These are phyloP conservation scores for Cladophialophora bantiana DNA, from an alignment of 2,329 filamentous ascomycete genomes.

Conservation along the genomic window DNA sequence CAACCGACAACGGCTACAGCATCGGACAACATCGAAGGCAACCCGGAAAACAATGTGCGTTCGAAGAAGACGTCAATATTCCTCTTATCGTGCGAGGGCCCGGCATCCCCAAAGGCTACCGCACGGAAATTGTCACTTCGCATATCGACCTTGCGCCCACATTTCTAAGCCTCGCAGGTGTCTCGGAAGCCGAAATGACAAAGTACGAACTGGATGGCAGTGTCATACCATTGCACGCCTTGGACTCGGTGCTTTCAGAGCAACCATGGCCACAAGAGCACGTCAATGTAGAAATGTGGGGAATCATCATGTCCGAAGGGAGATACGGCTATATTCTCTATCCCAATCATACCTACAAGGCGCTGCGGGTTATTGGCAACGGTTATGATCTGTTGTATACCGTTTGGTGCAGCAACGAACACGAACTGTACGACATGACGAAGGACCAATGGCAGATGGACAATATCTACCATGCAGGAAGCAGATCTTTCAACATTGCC, in stretches of 20 bases:
- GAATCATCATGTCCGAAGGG: conserved; percentile 46
- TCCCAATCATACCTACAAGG: conserved; percentile 48
- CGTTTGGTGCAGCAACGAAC: conserved; percentile 52
- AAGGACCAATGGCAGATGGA: conserved; percentile 48
- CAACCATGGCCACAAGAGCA: conserved; percentile 57
- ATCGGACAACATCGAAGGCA: conserved; percentile 66
- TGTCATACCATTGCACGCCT: conserved; percentile 53
- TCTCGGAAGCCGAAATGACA: conserved; percentile 31
- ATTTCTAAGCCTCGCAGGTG: conserved; percentile 50
- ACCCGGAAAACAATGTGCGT: conserved; percentile 65
- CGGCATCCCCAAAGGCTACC: conserved; percentile 55
- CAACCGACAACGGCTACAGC: conserved; percentile 68
- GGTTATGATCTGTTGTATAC: conserved; percentile 51
- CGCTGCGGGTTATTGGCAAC: conserved; percentile 46
- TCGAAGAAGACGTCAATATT: conserved; percentile 67
- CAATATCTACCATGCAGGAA: conserved; percentile 41
- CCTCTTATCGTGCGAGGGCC: conserved; percentile 67
- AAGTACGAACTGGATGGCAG: conserved; percentile 64
- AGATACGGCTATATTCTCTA: conserved; percentile 37
- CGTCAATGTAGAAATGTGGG: conserved; percentile 67
- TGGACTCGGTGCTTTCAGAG: conserved; percentile 36
- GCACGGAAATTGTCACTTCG: conserved; percentile 60
- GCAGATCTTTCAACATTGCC: neutral
- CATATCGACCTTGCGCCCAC: conserved; percentile 72
- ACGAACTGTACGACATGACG: conserved; percentile 51